Evolutionary conservation across 2,329 filamentous ascomycete species (phyloP), one percentile per base, ranked within the genome.

Genomic region (Xylariomycetidae sp.): DNA sequence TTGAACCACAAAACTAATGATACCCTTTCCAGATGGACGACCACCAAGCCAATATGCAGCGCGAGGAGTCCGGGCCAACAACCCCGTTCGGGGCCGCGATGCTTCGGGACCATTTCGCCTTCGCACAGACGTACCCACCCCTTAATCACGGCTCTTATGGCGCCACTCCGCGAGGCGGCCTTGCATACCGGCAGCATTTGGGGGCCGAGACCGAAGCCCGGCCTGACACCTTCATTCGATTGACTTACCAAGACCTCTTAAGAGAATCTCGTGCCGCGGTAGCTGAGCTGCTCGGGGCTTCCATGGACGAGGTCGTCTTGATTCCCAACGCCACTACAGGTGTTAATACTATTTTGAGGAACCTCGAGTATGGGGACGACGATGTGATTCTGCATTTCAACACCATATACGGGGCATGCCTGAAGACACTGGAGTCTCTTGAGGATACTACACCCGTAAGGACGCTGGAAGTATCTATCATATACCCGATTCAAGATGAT

Each of bases 261-360:
- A 68, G 74, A 36, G 54, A 66, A 30, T 68, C 78, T 13, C 78
- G 83, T 12, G 54, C 56, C 25, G 71, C 71, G 2, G 54, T 86
- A 16, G 72, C 77, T 4, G 57, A 64, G 13, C 48, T 80, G 24
- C 64, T 88, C 29, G 72, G 82, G 40, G 74, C 69, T 2, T n/a
- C n/a, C n/a, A n/a, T n/a, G n/a, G n/a, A n/a, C n/a, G 74, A 80
- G 33, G 64, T 79, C 20, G 82, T 85, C 2, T 74, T 85, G 40
- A 71, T 86, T 2, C 70, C 75, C 16, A 88, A 88, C 52, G 80
- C 82, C 14, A 84, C 81, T 0, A 84, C 76, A 0, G 79, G 74
- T 15, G 56, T 82, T 20, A 83, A 84, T 49, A 79, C 72, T 0
- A 70, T 85, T 5, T 63, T 88, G 12, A 70, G 77, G n/a, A 84